These are phyloP conservation scores for Macrophomina pseudophaseolina DNA, from an alignment of 2,329 filamentous ascomycete genomes.

Conservation along the genomic window DNA sequence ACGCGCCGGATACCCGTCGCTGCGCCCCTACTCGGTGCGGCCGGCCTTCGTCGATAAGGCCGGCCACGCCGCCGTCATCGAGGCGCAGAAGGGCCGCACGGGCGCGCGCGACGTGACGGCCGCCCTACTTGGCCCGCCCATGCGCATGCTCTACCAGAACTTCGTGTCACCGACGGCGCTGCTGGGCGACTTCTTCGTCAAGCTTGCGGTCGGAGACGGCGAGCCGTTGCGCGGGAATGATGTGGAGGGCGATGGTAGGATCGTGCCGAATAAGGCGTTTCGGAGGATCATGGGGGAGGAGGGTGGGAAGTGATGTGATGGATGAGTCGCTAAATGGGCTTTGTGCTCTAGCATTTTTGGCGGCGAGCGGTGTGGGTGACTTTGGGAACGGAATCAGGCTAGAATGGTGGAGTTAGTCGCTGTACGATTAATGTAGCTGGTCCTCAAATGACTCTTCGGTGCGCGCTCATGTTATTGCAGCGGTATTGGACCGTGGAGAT, in stretches of 20 bases:
- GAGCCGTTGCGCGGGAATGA: conserved; percentile 44
- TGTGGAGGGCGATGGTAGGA: conserved; percentile 46
- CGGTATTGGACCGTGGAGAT: too few species aligned
- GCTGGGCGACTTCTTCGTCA: conserved; percentile 54
- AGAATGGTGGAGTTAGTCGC: background rate
- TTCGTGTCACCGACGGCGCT: conserved; percentile 53
- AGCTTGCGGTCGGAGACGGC: conserved; percentile 56
- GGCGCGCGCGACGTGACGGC: conserved; percentile 32
- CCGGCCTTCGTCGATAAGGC: conserved; percentile 64
- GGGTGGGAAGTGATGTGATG: background rate
- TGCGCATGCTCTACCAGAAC: conserved; percentile 39
- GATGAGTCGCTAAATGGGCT: background rate
- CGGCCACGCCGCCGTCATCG: conserved; percentile 48
- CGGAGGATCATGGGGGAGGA: conserved; percentile 39
- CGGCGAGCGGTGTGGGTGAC: too few species aligned
- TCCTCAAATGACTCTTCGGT: too few species aligned
- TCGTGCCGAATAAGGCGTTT: conserved; percentile 48
- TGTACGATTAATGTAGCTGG: background rate
- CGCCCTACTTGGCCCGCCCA: conserved; percentile 26
- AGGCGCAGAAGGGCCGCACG: conserved; percentile 38
- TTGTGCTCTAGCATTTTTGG: background rate
- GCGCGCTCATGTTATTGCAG: too few species aligned
- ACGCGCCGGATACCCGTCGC: conserved; percentile 46
- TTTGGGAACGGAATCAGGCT: too few species aligned
- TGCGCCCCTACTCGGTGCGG: conserved; percentile 63